Evolutionary conservation across 495 filamentous ascomycete species (phyloP), one percentile per base, ranked within the genome.

Genomic region (Evansstolkia leycettana): DNA sequence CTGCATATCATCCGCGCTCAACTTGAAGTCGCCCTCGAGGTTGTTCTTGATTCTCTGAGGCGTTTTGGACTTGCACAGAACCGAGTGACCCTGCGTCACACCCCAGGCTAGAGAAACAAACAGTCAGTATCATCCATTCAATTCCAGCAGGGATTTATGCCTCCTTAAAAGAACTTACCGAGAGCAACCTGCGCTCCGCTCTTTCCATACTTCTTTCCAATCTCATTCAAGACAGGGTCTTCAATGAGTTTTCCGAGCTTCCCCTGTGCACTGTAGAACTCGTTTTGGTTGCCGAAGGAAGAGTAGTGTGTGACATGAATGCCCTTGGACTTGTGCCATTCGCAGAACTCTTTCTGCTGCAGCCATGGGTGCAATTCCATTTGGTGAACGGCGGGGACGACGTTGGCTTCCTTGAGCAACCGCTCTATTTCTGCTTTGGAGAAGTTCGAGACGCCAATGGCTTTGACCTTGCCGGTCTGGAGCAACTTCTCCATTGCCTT

Each of bases 381-480:
- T 50, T 84, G 77, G 50, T 84, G 76, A 8, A 67, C 75, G 1
- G 78, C 75, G 2, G 78, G 78, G 1, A 76, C 68, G 24, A 81
- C 63, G 4, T 49, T 57, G 14, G 65, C 58, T 19, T 79, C 69
- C 34, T 73, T 62, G n/a, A 89, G 33, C 11, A 88, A 44, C 31
- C 67, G 64, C 56, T 84, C 75, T 38, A 87, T 53, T 42, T 89
- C 78, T 10, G 59, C 64, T 38, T 76, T 67, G 15, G 68, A 73
- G 57, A 84, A 86, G 59, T 88, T 93, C 43, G 73, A 82, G 5
- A 90, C 70, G 1, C 85, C 84, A 43, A 94, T 84, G 3, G 65
- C 76, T 39, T 58, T 70, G 28, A 57, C 51, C 42, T 77, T 79
- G 28, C 75, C 75, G 18, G 61, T 59, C 24, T 66, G 50, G 3